Base-by-base conservation (phyloP, 1,139 yeast species). In the Pichia sorboxylosa region DNA sequence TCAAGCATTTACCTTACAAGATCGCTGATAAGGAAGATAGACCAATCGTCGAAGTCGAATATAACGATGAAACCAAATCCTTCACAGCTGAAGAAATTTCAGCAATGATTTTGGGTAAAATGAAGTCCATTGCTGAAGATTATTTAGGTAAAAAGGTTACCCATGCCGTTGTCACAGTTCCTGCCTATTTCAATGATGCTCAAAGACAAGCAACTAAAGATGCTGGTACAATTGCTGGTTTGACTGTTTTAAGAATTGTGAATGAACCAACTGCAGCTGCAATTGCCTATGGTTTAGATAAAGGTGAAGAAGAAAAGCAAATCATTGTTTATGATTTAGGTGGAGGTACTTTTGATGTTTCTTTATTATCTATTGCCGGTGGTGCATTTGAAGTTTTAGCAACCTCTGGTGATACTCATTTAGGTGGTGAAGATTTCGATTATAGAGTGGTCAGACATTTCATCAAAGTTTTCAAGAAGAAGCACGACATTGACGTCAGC, bases 201-300 rank as follows among this genome's bases (percentile, higher is more conserved):
- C 97, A 87, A 66, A 80, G 96, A 69, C 96, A 87, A 63, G 97
- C 97, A 42, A 87, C 97, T 44, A 85, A 87, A 68, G 96, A 85
- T 60, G 96, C 97, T 35, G 97, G 96, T 66, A 71, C 83, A 41
- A 87, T 87, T 68, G 94, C 96, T 30, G 97, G 97, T 49, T 73
- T 87, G 55, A 84, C 82, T 52, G 94, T 87, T 39, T 71, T 85
- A 55, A 80, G 97, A 67, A 85, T 87, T 55, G 94, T 87, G 48
- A 87, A 87, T 60, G 97, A 87, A 68, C 97, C 97, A 44, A 87
- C 97, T 36, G 97, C 97, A 32, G 96, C 97, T 42, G 96, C 96
- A 38, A 84, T 87, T 59, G 97, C 97, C 41, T 87, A 87, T 63
- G 97, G 97, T 48, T 72, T 87, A 52, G 96, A 87, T 64, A 80